These are phyloP conservation scores for Echinosophora koreensis DNA, from an alignment of 306 rosid genomes.

Conservation along the genomic window DNA sequence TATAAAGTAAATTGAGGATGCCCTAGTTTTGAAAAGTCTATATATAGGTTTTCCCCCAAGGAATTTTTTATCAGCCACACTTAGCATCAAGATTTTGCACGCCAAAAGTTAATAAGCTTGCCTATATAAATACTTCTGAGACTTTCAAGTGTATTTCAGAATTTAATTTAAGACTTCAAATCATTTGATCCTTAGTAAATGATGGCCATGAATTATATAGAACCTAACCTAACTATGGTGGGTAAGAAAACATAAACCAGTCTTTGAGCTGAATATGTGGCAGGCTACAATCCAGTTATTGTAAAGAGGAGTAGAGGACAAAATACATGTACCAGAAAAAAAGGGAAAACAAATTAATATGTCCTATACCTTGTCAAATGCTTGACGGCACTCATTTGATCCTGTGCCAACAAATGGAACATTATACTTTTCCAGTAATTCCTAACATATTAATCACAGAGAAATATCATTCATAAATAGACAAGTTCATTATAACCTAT, in stretches of 20 bases:
- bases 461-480: slow-evolving; percentile 31
- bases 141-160: slow-evolving; percentile 6
- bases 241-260: slow-evolving; percentile 16
- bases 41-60: slow-evolving; percentile 14
- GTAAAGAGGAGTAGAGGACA: not conserved
- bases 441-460: slow-evolving; percentile 61
- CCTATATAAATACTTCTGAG: slow-evolving; percentile 22
- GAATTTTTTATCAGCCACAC: slow-evolving; percentile 32
- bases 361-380: slow-evolving; percentile 86
- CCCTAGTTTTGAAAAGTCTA: slow-evolving; percentile 20
- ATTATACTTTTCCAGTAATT: slow-evolving; percentile 77
- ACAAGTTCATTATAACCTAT: slow-evolving; percentile 1
- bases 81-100: slow-evolving; percentile 17
- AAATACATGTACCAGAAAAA: not conserved
- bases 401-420: slow-evolving; percentile 96
- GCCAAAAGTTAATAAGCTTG: not conserved
- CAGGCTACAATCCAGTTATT: not conserved
- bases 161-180: slow-evolving; percentile 1
- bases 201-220: not conserved
- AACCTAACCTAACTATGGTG: slow-evolving; percentile 27
- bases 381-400: slow-evolving; percentile 81
- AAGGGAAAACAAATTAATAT: not conserved
- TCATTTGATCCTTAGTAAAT: not conserved
- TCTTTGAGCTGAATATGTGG: slow-evolving; percentile 20
- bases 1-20: slow-evolving; percentile 26